Conservation (phyloP, 352 stramenopile species). For the Globisporangium acanthophoron region DNA sequence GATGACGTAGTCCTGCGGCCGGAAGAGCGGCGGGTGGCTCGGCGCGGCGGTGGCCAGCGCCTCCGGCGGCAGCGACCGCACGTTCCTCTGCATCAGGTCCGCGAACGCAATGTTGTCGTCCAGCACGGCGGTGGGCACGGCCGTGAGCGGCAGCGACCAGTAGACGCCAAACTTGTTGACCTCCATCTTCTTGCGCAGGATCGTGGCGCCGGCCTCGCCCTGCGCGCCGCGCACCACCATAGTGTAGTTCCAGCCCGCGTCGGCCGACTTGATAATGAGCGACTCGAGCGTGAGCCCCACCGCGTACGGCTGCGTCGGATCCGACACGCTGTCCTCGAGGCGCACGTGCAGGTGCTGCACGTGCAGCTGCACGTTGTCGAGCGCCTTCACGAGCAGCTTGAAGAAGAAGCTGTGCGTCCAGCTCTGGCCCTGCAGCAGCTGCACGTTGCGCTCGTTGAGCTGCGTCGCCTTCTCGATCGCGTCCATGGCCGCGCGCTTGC, state of each 20-base stretch:
- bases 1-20: slow-evolving; percentile 57
- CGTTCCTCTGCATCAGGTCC: slow-evolving; percentile 63
- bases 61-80: slow-evolving; percentile 20
- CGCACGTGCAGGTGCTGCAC: slow-evolving; percentile 73
- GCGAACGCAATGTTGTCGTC: slow-evolving; percentile 59
- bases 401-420: slow-evolving; percentile 78
- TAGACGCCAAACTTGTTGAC: slow-evolving; percentile 81
- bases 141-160: slow-evolving; percentile 54
- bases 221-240: slow-evolving; percentile 52
- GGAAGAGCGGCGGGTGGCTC: slow-evolving; percentile 29
- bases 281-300: slow-evolving; percentile 73
- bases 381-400: slow-evolving; percentile 72
- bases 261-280: slow-evolving; percentile 78
- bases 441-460: slow-evolving; percentile 42
- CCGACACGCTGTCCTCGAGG: slow-evolving; percentile 63
- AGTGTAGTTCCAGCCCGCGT: slow-evolving; percentile 80
- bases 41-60: slow-evolving; percentile 15
- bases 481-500: slow-evolving; percentile 73
- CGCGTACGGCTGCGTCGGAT: slow-evolving; percentile 34
- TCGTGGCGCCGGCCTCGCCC: slow-evolving; percentile 18
- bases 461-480: slow-evolving; percentile 72
- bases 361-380: slow-evolving; percentile 83
- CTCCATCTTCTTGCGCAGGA: slow-evolving; percentile 78
- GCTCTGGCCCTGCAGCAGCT: slow-evolving; percentile 15
- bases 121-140: slow-evolving; percentile 33